Percentiles rank a stretch among this genome's conserved stretches.
Evolutionary conservation across 192 early-diverging fungal species (phyloP).

Genomic region (Coemansia sp.): DNA sequence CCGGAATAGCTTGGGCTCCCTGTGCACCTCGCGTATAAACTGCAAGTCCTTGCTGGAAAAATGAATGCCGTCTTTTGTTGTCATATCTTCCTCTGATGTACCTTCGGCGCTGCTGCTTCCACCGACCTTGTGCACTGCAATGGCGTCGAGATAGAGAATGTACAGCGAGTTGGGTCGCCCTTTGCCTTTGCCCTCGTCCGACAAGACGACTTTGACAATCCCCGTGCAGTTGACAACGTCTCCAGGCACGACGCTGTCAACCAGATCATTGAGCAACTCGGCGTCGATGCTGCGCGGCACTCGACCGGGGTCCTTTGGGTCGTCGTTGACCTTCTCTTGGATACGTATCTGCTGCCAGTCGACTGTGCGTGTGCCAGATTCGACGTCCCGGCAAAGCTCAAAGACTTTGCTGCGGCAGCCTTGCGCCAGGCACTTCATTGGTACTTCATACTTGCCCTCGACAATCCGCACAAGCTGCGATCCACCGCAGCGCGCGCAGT

Average conservation of each 20-base stretch:
- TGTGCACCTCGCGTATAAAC: slow-evolving; percentile 68
- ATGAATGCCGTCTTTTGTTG: slow-evolving; percentile 67
- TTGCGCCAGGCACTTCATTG: slow-evolving; percentile 60
- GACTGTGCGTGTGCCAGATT: slow-evolving; percentile 60
- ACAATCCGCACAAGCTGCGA: slow-evolving; percentile 61
- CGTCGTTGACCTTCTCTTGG: slow-evolving; percentile 79
- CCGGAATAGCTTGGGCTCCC: slow-evolving; percentile 65
- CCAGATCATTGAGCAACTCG: slow-evolving; percentile 74
- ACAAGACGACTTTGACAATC: slow-evolving; percentile 73
- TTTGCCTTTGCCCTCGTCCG: slow-evolving; percentile 63
- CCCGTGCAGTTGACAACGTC: slow-evolving; percentile 80
- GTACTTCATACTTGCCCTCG: slow-evolving; percentile 67
- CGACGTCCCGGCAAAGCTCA: slow-evolving; percentile 58
- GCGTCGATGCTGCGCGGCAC: slow-evolving; percentile 81
- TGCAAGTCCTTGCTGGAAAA: slow-evolving; percentile 74
- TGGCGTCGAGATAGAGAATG: slow-evolving; percentile 72
- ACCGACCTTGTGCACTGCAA: slow-evolving; percentile 65
- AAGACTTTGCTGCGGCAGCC: slow-evolving; percentile 74
- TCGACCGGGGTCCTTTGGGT: slow-evolving; percentile 67
- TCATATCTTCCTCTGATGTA: slow-evolving; percentile 36
- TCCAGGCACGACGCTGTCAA: slow-evolving; percentile 79
- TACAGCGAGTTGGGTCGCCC: slow-evolving; percentile 64
- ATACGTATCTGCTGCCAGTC: slow-evolving; percentile 85
- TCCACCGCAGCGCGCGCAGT: slow-evolving; percentile 62
- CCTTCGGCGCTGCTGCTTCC: slow-evolving; percentile 28